Percentiles rank a stretch among this genome's conserved stretches.
These are phyloP conservation scores for Periconia sp. DNA, from an alignment of 2,329 filamentous ascomycete genomes.

Conservation along the genomic window DNA sequence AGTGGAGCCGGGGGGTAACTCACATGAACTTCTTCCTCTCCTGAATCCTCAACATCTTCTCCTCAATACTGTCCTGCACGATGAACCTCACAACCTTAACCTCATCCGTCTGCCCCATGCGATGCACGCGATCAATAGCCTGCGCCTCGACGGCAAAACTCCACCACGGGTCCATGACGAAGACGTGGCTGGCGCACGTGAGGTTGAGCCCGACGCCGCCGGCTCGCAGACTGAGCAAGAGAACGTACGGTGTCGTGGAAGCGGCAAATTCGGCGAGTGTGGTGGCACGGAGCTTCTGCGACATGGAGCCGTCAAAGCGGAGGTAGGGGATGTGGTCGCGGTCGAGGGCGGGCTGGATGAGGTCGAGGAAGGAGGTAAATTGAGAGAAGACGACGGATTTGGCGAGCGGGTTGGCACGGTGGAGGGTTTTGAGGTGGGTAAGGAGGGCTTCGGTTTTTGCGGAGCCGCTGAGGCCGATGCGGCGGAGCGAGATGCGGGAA, in stretches of 20 bases:
- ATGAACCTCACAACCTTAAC: constrained; percentile 89
- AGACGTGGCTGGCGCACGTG: constrained; percentile 85
- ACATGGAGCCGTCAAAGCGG: constrained; percentile 89
- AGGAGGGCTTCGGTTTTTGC: constrained; percentile 86
- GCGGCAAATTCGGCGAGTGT: constrained; percentile 73
- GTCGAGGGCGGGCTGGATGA: constrained; percentile 80
- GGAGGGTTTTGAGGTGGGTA: constrained; percentile 69
- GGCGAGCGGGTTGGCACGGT: constrained; percentile 64
- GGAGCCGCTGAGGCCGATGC: constrained; percentile 70
- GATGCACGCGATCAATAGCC: constrained; percentile 94
- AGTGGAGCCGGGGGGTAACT: constrained; percentile 46
- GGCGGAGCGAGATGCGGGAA: constrained; percentile 61
- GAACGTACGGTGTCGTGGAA: constrained; percentile 63
- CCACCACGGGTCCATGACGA: constrained; percentile 99
- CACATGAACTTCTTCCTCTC: constrained; percentile 95
- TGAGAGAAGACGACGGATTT: constrained; percentile 97
- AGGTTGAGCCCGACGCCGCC: constrained; percentile 94
- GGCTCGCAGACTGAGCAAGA: constrained; percentile 82
- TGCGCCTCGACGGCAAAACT: constrained; percentile 95
- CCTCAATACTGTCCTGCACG: constrained; percentile 87
- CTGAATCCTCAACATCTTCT: constrained; percentile 90
- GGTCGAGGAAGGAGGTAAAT: constrained; percentile 92
- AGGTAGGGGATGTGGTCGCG: constrained; percentile 74
- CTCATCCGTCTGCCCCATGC: constrained; percentile 88
- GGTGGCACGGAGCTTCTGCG: constrained; percentile 78